phyloP scores from a whole-genome alignment of 176 grass and related monocot genomes.

The Elaeis guineensis region DNA sequence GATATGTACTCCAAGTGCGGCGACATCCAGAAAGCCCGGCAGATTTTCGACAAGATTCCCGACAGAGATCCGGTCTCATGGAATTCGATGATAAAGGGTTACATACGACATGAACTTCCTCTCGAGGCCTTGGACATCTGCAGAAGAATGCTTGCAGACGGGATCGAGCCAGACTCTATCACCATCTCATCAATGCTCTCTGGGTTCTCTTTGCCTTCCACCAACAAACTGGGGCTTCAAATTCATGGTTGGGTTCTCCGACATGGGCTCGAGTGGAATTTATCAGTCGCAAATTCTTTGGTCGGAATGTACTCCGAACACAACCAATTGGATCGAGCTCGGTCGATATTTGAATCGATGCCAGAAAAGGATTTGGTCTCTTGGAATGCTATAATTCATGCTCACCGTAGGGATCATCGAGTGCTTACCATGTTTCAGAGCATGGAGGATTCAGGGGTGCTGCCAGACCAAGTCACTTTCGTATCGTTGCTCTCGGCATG shows the following conservation, averaged over 20 bases:
- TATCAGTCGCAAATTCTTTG: constrained; percentile 34
- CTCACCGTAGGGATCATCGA: constrained; percentile 19
- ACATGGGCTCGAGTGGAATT: constrained; percentile 25
- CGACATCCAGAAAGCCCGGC: constrained; percentile 29
- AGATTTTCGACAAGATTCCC: constrained; percentile 35
- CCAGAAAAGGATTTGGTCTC: constrained; percentile 33
- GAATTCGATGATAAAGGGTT: constrained; percentile 47
- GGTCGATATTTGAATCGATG: constrained; percentile 35
- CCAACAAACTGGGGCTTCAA: constrained; percentile 21
- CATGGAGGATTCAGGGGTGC: constrained; percentile 41
- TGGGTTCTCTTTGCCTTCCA: background rate
- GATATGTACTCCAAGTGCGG: constrained; percentile 56
- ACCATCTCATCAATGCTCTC: constrained; percentile 33
- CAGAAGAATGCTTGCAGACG: constrained; percentile 30
- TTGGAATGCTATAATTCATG: constrained; percentile 45
- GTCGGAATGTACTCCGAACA: constrained; percentile 42
- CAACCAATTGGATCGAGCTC: constrained; percentile 12
- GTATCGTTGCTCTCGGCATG: constrained; percentile 34
- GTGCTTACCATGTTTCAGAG: constrained; percentile 33
- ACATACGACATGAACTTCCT: constrained; percentile 25
- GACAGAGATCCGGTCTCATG: constrained; percentile 30
- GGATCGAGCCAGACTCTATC: constrained; percentile 12
- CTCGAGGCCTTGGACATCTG: constrained; percentile 22
- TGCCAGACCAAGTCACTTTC: constrained; percentile 35
- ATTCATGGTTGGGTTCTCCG: constrained; percentile 62